Conservation (phyloP, 352 stramenopile species). For the Phytophthora sansomeana region DNA sequence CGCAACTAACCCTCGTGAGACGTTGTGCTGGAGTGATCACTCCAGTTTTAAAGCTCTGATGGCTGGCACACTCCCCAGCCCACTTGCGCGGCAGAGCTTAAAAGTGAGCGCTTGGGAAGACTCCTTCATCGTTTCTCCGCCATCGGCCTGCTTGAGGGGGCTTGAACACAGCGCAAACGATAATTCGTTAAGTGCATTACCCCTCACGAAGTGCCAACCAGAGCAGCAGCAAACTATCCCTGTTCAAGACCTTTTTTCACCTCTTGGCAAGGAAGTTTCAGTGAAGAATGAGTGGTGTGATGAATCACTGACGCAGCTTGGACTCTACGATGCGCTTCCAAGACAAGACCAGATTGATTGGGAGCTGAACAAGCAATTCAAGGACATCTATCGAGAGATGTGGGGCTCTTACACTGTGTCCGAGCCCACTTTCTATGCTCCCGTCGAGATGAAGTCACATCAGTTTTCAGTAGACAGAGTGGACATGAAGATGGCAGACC, state of each 20-base stretch:
- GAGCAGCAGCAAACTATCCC: constrained; percentile 8
- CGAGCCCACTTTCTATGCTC: background rate
- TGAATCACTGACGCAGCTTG: constrained; percentile 53
- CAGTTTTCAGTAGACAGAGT: constrained; percentile 8
- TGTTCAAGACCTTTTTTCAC: constrained; percentile 47
- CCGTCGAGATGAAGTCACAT: background rate
- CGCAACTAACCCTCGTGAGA: constrained; percentile 16
- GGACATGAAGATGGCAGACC: constrained; percentile 9
- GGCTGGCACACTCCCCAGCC: background rate
- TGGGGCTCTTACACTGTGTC: constrained; percentile 25
- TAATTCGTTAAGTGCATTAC: constrained; percentile 2
- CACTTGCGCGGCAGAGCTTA: constrained; percentile 7
- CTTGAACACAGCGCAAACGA: background rate
- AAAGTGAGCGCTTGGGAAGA: constrained; percentile 1
- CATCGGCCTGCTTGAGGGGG: constrained; percentile 23
- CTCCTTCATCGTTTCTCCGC: constrained; percentile 19
- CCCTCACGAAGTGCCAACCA: constrained; percentile 1
- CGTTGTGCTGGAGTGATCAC: constrained; percentile 4
- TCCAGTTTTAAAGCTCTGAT: constrained; percentile 8
- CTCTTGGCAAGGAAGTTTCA: constrained; percentile 11
- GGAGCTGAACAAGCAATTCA: constrained; percentile 47
- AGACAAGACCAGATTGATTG: constrained; percentile 53
- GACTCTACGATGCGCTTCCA: constrained; percentile 47
- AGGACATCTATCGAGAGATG: constrained; percentile 26
- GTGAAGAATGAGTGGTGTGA: constrained; percentile 55